phyloP scores from a whole-genome alignment of 148 eudicot genomes.

The Rhododendron henanense region DNA sequence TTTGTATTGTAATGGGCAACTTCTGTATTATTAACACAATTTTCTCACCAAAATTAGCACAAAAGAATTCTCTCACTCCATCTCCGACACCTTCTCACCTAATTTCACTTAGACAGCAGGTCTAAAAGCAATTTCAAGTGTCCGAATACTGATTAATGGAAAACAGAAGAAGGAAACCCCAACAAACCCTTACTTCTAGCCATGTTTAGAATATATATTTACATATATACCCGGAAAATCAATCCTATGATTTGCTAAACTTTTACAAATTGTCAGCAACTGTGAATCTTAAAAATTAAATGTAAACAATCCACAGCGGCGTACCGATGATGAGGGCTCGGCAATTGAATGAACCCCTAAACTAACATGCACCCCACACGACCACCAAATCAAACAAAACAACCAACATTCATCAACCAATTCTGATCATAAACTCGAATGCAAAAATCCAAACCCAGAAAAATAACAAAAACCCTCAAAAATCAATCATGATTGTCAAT shows the following conservation, averaged over 20 bases:
- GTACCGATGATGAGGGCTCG: background rate
- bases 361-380: background rate
- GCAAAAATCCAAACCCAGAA: too few relatives aligned
- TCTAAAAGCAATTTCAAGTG: background rate
- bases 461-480: background rate
- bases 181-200: background rate
- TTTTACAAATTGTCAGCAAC: background rate
- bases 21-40: background rate
- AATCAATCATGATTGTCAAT: background rate
- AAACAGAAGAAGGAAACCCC: background rate
- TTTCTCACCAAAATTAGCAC: background rate
- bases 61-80: background rate
- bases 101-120: background rate
- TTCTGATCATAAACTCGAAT: background rate
- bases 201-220: background rate
- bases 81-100: background rate
- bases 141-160: background rate
- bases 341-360: background rate
- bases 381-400: background rate
- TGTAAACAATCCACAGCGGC: background rate
- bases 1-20: background rate
- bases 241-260: background rate
- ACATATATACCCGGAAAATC: background rate
- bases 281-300: background rate
- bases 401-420: background rate